A percentile compares a stretch with the other conserved stretches of the same genome.
phyloP scores from a whole-genome alignment of 2,329 filamentous ascomycete species.

The Alternaria sp. region DNA sequence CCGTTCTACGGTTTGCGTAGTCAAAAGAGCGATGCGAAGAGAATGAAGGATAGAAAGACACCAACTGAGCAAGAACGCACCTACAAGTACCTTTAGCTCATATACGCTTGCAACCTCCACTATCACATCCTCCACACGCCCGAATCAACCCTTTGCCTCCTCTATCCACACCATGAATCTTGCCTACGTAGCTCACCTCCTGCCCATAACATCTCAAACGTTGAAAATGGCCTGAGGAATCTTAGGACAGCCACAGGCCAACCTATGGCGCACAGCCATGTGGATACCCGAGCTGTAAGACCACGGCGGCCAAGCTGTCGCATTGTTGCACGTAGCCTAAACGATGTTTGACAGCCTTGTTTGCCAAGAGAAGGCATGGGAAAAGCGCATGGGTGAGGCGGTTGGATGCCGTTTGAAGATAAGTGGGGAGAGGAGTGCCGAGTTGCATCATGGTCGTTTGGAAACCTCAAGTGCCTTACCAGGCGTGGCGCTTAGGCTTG shows the following conservation, averaged over 20 bases:
- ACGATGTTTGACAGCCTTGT: slow-evolving; percentile 25
- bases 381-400: slow-evolving; percentile 11
- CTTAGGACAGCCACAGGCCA: slow-evolving; percentile 18
- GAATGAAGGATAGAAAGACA: slow-evolving; percentile 8
- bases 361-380: slow-evolving; percentile 8
- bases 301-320: slow-evolving; percentile 23
- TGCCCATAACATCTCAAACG: slow-evolving; percentile 6
- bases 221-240: slow-evolving; percentile 4
- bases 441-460: slow-evolving; percentile 32
- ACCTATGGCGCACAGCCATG: slow-evolving; percentile 17
- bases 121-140: background rate
- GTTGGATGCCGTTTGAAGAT: slow-evolving; percentile 31
- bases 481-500: slow-evolving; percentile 2
- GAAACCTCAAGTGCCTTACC: slow-evolving; percentile 35
- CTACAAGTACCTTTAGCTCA: background rate
- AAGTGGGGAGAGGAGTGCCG: slow-evolving; percentile 29
- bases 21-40: slow-evolving; percentile 21
- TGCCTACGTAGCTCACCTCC: background rate
- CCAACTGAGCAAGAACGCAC: background rate
- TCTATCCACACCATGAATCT: slow-evolving; percentile 7
- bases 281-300: slow-evolving; percentile 17
- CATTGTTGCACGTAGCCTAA: slow-evolving; percentile 6
- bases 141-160: background rate
- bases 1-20: slow-evolving; percentile 34
- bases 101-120: slow-evolving; percentile 1